Base-by-base conservation (phyloP, 2,329 filamentous ascomycete species). In the Penicillium sp. region DNA sequence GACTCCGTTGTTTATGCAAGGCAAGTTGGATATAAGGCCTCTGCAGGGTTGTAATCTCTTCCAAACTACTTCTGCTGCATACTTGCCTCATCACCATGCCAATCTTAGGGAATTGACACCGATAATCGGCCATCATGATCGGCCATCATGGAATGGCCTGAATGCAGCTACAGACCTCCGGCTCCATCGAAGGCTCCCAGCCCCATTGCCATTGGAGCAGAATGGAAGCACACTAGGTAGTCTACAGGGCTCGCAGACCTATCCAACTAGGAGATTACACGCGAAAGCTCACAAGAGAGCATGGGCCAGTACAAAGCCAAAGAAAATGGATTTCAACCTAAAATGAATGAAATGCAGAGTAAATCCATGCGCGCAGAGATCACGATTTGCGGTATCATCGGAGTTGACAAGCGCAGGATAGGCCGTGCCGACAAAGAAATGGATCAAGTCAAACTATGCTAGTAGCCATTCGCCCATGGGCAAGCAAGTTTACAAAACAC, bases 301-400 rank as follows among this genome's bases (percentile, higher is more conserved):
- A 29, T 16, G 16, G 8, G 4, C 8, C 14, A 30, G 20, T 34
- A 40, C 21, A 26, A 41, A 29, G 35, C 19, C 11, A 34, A 28
- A 38, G 21, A 25, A 7, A 31, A 38, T 30, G 27, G 37, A n/a
- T n/a, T 41, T 44, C 26, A 29, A 35, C 43, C 35, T 36, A 20
- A 39, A 36, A 33, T 28, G 33, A 47, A 51, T 25, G 41, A 41
- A 38, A 46, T 53, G 42, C 30, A 47, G 17, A 39, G 18, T 43
- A 48, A 36, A 50, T 50, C 35, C 39, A 46, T 36, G 37, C 33
- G 39, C 38, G 20, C 21, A 27, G 41, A 47, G n/a, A 42, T 31
- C 38, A 36, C 45, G 39, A 41, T 42, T 43, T 43, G 46, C 32
- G 33, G 30, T 31, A 39, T 36, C 23, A 42, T 41, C 34, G 26